Percentiles rank a stretch among this genome's conserved stretches.
Conservation (phyloP, 805 yeast genomes). For the Tanozyma kutaoensis region DNA sequence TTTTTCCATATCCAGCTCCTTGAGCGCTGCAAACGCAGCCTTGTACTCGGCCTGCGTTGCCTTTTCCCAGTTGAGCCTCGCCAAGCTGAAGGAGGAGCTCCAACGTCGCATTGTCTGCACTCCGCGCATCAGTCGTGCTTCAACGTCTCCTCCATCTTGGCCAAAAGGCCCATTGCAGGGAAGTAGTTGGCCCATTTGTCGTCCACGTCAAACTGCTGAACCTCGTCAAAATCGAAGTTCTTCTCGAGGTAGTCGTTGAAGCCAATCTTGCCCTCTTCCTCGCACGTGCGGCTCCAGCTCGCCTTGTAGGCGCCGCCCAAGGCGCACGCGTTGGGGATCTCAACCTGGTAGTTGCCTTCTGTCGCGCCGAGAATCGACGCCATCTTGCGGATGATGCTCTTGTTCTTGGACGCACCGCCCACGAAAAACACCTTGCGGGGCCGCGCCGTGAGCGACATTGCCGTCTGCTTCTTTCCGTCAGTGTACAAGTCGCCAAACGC, state of each 20-base stretch:
- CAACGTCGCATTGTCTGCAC: too few species aligned
- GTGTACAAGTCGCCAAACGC: constrained; percentile 31
- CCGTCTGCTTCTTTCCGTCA: constrained; percentile 35
- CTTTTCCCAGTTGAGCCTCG: too few species aligned
- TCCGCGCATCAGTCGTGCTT: constrained; percentile 2
- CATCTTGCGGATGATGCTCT: constrained; percentile 53
- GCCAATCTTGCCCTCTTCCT: constrained; percentile 14
- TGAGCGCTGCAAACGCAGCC: too few species aligned
- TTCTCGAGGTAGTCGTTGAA: constrained; percentile 26
- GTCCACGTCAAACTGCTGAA: constrained; percentile 25
- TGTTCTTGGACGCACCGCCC: constrained; percentile 77
- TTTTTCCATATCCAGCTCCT: too few species aligned
- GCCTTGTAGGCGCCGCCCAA: constrained; percentile 85
- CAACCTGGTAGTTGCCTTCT: constrained; percentile 55
- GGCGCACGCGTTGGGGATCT: constrained; percentile 84
- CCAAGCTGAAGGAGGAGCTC: too few species aligned
- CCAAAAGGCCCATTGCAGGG: constrained; percentile 38
- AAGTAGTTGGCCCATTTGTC: constrained; percentile 36
- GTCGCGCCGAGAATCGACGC: constrained; percentile 58
- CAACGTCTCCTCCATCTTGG: constrained; percentile 25
- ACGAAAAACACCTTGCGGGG: constrained; percentile 71
- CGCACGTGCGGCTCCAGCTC: constrained; percentile 46
- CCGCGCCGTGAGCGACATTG: constrained; percentile 28
- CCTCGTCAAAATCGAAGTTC: constrained; percentile 29
- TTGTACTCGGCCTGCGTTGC: too few species aligned